Evolutionary conservation across 176 grass and related monocot genomes (phyloP), one percentile per base, ranked within the genome.

Genomic region (Olyra latifolia): DNA sequence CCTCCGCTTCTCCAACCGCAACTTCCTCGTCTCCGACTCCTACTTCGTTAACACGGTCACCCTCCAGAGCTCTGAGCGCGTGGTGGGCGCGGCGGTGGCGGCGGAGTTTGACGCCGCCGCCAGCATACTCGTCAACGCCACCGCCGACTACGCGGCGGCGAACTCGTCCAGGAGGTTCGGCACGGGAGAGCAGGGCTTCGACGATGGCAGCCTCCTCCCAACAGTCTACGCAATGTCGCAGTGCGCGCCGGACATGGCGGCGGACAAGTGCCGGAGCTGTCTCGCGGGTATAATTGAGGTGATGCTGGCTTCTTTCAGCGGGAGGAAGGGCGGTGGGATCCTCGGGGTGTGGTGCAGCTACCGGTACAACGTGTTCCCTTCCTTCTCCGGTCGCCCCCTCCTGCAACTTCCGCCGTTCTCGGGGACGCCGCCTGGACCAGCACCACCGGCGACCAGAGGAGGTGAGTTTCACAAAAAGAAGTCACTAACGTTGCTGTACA

Each of bases 351-450:
- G 55, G 22, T 58, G 55, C 55, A 25, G 3, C 53, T 55, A 22
- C 53, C 20, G 20, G 59, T 89, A 76, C 39, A 60, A 71, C 41
- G 43, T 69, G 9, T 76, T 70, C 67, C 3, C 57, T 3, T 89
- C 85, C 62, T 89, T 69, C 43, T 39, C n/a, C 5, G 87, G 82
- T 8, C 32, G 39, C 6, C 54, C 80, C 3, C 65, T 17, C 30
- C 43, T 84, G 55, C 78, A 47, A 12, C 65, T 88, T 41, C 19
- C 62, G 25, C 12, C 70, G 15, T 15, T 11, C 39, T 39, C 9
- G 43, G 59, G 47, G 11, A 3, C 62, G 20, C 22, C 46, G 54
- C 85, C 76, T 8, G 12, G 5, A n/a, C 55, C 22, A 0, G 53
- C 53, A 22, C 23, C 23, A 6, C 10, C 10, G 24, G 3, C 56